Base-by-base conservation (phyloP, 768 basidiomycete genomes). In the Rhodotorula kratochvilovae region DNA sequence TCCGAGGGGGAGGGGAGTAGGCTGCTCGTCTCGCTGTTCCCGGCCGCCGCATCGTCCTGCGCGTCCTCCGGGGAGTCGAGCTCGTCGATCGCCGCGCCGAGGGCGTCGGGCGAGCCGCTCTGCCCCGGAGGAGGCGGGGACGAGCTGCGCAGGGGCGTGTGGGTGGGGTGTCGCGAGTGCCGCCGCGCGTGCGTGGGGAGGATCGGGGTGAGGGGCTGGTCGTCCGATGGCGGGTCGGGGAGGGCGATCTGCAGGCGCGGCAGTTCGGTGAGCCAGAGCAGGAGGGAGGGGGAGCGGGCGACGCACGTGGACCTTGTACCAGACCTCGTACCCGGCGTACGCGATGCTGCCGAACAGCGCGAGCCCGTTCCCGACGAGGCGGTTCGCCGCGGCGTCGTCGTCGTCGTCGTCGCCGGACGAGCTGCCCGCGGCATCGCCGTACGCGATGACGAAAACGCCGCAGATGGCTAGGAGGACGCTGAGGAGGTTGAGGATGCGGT, bases 371-470 rank as follows among this genome's bases (percentile, higher is more conserved):
- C 77, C 77, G 19, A 74, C 25, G 13, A 70, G 13, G 6, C 66
- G 46, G 29, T 56, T 56, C 36, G 70, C 61, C 27, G 67, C 57
- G 29, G 75, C 76, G 39, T 45, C 27, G 45, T 59, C 50, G 45
- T n/a, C n/a, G n/a, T n/a, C 57, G 29, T 76, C 76, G 39, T 45
- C 27, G 45, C 54, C 50, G 45, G 55, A 61, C 27, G 51, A 50
- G 0, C 29, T 3, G 29, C 36, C 15, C 23, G 53, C 50, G 0
- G 60, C 45, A 31, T 74, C 74, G 25, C 91, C 91, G 73, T 95
- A 92, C 29, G 92, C 87, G 65, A 96, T 90, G 7, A 86, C 84
- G 50, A 89, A 78, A 13, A 91, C 91, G 13, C 95, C 95, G 0
- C 86, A 69, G 45, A 89, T 92, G 1, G 95, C 94, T 35, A 95